Evolutionary conservation across 768 basidiomycete species (phyloP).

Genomic region (Trametes sanguinea): DNA sequence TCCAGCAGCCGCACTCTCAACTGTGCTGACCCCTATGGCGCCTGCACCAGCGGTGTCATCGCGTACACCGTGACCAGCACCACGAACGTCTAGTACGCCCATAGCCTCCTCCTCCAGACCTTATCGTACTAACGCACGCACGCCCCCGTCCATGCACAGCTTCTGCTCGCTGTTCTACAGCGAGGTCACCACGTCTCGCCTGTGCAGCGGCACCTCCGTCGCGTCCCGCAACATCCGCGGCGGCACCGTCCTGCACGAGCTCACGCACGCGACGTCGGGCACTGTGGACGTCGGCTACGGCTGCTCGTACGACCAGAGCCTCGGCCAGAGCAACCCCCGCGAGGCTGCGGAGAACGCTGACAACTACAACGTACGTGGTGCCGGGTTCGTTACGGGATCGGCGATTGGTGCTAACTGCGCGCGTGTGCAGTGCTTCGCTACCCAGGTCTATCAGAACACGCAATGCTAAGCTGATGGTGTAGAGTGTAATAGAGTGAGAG

Average conservation of each 20-base stretch:
- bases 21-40: slow-evolving; percentile 44
- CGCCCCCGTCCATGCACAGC: slow-evolving; percentile 4
- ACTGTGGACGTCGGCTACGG: slow-evolving; percentile 38
- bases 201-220: slow-evolving; percentile 48
- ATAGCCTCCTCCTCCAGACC: not conserved
- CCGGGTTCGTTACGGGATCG: not conserved
- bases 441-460: slow-evolving; percentile 46
- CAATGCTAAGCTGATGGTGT: slow-evolving; percentile 17
- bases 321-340: slow-evolving; percentile 29
- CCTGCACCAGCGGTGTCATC: slow-evolving; percentile 9
- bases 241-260: slow-evolving; percentile 50
- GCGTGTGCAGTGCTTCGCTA: slow-evolving; percentile 43
- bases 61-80: too few relatives aligned
- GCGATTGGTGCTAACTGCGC: not conserved
- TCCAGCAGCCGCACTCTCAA: slow-evolving; percentile 44
- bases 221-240: slow-evolving; percentile 48
- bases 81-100: slow-evolving; percentile 27
- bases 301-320: slow-evolving; percentile 38
- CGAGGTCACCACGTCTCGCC: slow-evolving; percentile 39
- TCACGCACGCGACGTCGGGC: slow-evolving; percentile 43
- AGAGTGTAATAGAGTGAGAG: too few relatives aligned
- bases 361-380: slow-evolving; percentile 45
- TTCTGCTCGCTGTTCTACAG: slow-evolving; percentile 46
- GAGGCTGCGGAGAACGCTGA: slow-evolving; percentile 43
- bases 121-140: not conserved